These are phyloP conservation scores for Trametes hirsuta DNA, from an alignment of 1,284 basidiomycete genomes.

Conservation along the genomic window DNA sequence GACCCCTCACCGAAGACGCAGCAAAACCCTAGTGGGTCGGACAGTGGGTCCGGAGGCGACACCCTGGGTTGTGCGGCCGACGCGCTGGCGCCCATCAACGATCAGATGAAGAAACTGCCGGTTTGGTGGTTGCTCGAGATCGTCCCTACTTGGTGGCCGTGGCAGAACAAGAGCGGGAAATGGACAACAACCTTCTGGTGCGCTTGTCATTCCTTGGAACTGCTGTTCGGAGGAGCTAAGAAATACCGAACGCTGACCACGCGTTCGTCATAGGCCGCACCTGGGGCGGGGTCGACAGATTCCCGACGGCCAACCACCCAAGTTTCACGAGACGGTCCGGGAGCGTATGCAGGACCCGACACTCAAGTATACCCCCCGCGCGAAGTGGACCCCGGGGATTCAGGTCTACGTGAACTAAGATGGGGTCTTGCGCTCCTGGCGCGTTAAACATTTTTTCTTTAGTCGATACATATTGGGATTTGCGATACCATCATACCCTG, in stretches of 20 bases:
- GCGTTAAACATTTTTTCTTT: neutral
- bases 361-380: slow-evolving; percentile 55
- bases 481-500: too few relatives aligned
- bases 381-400: slow-evolving; percentile 48
- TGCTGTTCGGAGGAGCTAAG: neutral
- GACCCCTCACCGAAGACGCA: neutral
- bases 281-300: slow-evolving; percentile 53
- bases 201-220: slow-evolving; percentile 11
- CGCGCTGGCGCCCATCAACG: slow-evolving; percentile 39
- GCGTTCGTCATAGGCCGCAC: slow-evolving; percentile 35
- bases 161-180: slow-evolving; percentile 38
- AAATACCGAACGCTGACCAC: neutral
- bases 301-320: slow-evolving; percentile 39
- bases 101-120: slow-evolving; percentile 35
- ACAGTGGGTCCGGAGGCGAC: neutral
- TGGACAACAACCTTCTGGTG: slow-evolving; percentile 42
- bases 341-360: slow-evolving; percentile 47
- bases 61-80: slow-evolving; percentile 28
- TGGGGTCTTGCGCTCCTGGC: neutral
- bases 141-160: slow-evolving; percentile 39
- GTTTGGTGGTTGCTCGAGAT: slow-evolving; percentile 51
- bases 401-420: slow-evolving; percentile 50
- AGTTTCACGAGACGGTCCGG: slow-evolving; percentile 57
- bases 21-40: neutral
- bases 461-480: too few relatives aligned